Evolutionary conservation across 495 filamentous ascomycete species (phyloP).

Genomic region (Hypomontagnella submonticulosa): DNA sequence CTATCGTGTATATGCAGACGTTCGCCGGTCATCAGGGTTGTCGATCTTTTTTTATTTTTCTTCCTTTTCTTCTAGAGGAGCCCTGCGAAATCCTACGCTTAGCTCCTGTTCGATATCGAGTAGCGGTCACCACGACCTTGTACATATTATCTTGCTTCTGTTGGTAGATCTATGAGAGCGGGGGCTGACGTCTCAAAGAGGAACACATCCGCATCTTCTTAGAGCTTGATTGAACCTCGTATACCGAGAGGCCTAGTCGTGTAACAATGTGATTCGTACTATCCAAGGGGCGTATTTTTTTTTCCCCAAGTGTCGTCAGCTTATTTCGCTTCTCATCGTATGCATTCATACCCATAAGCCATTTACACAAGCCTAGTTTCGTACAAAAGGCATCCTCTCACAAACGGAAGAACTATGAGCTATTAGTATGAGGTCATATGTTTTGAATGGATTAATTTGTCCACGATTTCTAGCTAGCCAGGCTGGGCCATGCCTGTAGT

Average conservation of each 20-base stretch:
- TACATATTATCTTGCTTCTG: neutral
- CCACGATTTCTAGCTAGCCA: too few species aligned
- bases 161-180: neutral
- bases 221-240: constrained; percentile 14
- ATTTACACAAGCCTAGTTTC: neutral
- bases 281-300: too few species aligned
- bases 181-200: constrained; percentile 6
- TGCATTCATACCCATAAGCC: constrained; percentile 15
- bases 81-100: too few species aligned
- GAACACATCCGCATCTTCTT: constrained; percentile 9
- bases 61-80: too few species aligned
- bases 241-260: constrained; percentile 21
- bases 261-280: constrained; percentile 36
- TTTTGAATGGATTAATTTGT: too few species aligned
- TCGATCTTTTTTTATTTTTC: neutral
- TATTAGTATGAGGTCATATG: neutral
- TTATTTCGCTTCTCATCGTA: constrained; percentile 20
- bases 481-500: too few species aligned
- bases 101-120: neutral
- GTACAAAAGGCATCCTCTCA: neutral
- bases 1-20: neutral
- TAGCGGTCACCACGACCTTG: neutral
- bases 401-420: neutral
- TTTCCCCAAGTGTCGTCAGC: constrained; percentile 12
- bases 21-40: constrained; percentile 9